phyloP scores from a whole-genome alignment of 1,284 basidiomycete species.

The Puccinia triticina region DNA sequence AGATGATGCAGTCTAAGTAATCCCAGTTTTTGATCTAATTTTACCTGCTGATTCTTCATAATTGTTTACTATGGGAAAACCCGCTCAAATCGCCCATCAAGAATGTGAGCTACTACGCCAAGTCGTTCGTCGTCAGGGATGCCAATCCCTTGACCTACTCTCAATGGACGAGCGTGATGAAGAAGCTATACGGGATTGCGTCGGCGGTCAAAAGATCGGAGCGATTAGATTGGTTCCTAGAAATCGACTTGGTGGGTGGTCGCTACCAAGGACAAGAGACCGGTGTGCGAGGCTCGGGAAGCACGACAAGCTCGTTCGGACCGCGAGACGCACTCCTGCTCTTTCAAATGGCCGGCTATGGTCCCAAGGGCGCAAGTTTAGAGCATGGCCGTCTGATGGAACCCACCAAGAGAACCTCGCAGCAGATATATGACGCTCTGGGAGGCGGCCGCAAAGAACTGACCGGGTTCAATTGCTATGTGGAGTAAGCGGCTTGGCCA shows the following conservation, averaged over 20 bases:
- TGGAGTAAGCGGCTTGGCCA: conserved; percentile 10
- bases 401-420: background rate
- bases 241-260: conserved; percentile 31
- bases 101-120: conserved; percentile 37
- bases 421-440: conserved; percentile 19
- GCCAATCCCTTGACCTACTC: background rate
- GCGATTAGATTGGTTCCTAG: conserved; percentile 19
- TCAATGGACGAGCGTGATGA: conserved; percentile 24
- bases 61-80: background rate
- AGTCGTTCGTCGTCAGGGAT: conserved; percentile 33
- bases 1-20: background rate
- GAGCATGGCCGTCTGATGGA: background rate
- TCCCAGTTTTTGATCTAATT: background rate
- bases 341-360: conserved; percentile 39
- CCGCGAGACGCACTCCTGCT: conserved; percentile 30
- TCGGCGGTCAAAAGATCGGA: background rate
- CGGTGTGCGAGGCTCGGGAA: conserved; percentile 19
- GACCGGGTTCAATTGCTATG: conserved; percentile 35
- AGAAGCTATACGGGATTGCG: background rate
- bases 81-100: background rate
- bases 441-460: conserved; percentile 32
- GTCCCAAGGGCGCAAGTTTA: conserved; percentile 8
- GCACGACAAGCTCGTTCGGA: conserved; percentile 18
- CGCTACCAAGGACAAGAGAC: conserved; percentile 25
- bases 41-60: too few species aligned